Conservation (phyloP, 1,284 basidiomycete genomes). For the Cutaneotrichosporon mucoides region DNA sequence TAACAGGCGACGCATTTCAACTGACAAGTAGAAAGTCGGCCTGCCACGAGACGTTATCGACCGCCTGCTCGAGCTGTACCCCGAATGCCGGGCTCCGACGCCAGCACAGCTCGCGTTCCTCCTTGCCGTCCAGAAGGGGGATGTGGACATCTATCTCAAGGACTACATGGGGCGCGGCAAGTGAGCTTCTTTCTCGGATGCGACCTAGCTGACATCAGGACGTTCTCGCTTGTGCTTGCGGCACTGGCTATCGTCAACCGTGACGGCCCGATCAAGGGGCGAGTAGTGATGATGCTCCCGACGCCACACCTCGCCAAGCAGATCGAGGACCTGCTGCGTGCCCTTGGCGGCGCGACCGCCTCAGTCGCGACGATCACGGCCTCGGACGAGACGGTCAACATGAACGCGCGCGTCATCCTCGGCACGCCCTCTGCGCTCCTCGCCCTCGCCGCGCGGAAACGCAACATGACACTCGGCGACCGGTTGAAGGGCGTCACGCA, state of each 20-base stretch:
- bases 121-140: constrained; percentile 22
- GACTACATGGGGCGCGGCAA: constrained; percentile 41
- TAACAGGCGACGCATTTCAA: not conserved
- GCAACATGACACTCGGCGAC: constrained; percentile 1
- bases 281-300: constrained; percentile 28
- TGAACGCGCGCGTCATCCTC: constrained; percentile 18
- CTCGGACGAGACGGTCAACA: not conserved
- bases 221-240: constrained; percentile 23
- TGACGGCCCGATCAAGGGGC: not conserved
- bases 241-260: constrained; percentile 17
- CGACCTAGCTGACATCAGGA: not conserved
- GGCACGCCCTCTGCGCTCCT: constrained; percentile 20
- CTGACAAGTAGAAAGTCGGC: constrained; percentile 13
- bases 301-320: constrained; percentile 31
- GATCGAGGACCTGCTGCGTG: constrained; percentile 14
- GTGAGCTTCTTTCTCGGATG: no score
- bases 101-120: constrained; percentile 33
- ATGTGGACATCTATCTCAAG: constrained; percentile 28
- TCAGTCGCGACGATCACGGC: not conserved
- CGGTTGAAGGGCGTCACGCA: constrained; percentile 9
- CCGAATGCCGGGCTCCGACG: constrained; percentile 27
- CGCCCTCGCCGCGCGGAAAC: not conserved
- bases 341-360: not conserved
- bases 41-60: constrained; percentile 4
- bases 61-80: constrained; percentile 15